Evolutionary conservation across 2,329 filamentous ascomycete genomes (phyloP).

Genomic region (Penicillium sumatraense): DNA sequence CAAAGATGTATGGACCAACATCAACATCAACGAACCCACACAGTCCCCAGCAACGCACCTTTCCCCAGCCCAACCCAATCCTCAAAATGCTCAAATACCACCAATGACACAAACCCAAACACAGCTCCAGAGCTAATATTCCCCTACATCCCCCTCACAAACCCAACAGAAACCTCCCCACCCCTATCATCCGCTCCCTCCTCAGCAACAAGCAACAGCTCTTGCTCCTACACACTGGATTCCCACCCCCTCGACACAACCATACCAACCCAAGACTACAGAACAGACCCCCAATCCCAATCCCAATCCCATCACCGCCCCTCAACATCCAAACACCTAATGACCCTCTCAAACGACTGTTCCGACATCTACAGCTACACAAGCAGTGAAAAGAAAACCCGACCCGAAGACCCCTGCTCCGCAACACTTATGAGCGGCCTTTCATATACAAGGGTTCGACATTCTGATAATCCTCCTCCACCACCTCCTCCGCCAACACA

Average conservation of each 20-base stretch:
- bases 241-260: conserved; percentile 22
- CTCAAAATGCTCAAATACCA: conserved; percentile 24
- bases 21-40: conserved; percentile 16
- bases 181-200: conserved; percentile 11
- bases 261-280: conserved; percentile 23
- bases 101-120: conserved; percentile 12
- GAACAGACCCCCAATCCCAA: too few relatives aligned
- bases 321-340: conserved; percentile 19
- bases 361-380: conserved; percentile 47
- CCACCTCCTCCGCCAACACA: too few relatives aligned
- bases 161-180: conserved; percentile 10
- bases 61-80: conserved; percentile 20
- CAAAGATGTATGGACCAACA: conserved; percentile 10
- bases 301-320: too few relatives aligned
- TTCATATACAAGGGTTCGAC: conserved; percentile 42
- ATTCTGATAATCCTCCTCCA: too few relatives aligned
- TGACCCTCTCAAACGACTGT: conserved; percentile 36
- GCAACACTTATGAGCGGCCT: conserved; percentile 45
- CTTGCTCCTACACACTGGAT: conserved; percentile 15
- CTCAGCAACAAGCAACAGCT: conserved; percentile 1
- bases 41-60: conserved; percentile 23
- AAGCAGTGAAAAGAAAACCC: conserved; percentile 33
- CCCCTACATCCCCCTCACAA: conserved; percentile 31
- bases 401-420: conserved; percentile 8
- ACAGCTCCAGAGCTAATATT: conserved; percentile 35